Evolutionary conservation across 768 basidiomycete genomes (phyloP).

Genomic region (Leccinum barrowsii): DNA sequence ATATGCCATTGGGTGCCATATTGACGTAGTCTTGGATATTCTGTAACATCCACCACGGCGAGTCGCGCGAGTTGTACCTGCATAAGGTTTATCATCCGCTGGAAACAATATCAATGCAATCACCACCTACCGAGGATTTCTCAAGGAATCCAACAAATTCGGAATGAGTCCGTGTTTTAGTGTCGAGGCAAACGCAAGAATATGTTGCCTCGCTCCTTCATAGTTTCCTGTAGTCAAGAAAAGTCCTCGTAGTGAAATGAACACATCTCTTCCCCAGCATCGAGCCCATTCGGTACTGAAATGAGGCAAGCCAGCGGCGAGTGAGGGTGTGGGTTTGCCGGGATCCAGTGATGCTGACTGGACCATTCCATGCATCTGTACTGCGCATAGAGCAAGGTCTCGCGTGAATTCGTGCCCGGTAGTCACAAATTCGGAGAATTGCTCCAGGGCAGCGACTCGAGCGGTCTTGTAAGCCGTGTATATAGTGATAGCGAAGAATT

Average conservation of each 20-base stretch:
- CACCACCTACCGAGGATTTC: slow-evolving; percentile 65
- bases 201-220: slow-evolving; percentile 82
- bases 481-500: slow-evolving; percentile 91
- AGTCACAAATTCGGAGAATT: slow-evolving; percentile 81
- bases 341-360: slow-evolving; percentile 88
- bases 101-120: background rate
- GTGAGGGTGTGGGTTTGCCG: slow-evolving; percentile 61
- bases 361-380: slow-evolving; percentile 91
- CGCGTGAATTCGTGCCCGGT: slow-evolving; percentile 88
- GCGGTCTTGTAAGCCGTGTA: slow-evolving; percentile 93
- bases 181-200: slow-evolving; percentile 88
- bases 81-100: background rate
- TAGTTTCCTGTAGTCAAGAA: slow-evolving; percentile 93
- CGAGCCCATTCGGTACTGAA: slow-evolving; percentile 92
- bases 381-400: slow-evolving; percentile 76
- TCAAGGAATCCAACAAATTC: slow-evolving; percentile 87
- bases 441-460: slow-evolving; percentile 77
- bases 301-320: slow-evolving; percentile 95
- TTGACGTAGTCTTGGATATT: slow-evolving; percentile 93
- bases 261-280: slow-evolving; percentile 94
- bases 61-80: slow-evolving; percentile 95
- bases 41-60: slow-evolving; percentile 99
- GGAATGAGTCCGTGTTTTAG: slow-evolving; percentile 96
- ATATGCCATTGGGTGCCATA: slow-evolving; percentile 79
- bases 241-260: slow-evolving; percentile 89